phyloP scores from a whole-genome alignment of 106 monocot species.

The Dioscorea zingiberensis region DNA sequence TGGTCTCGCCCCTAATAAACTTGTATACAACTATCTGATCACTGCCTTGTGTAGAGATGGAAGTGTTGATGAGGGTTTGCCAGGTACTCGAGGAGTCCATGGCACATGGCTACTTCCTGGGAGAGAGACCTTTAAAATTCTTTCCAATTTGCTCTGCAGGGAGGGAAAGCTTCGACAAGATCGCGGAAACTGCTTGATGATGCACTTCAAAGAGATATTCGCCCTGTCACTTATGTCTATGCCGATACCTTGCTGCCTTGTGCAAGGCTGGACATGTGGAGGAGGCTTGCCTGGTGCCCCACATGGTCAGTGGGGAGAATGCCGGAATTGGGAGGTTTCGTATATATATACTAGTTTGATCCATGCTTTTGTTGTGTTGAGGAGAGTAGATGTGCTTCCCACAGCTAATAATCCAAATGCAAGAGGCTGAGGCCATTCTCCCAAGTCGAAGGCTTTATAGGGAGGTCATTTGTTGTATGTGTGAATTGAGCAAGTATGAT shows the following conservation, averaged over 20 bases:
- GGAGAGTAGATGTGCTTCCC: slow-evolving; percentile 53
- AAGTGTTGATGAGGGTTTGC: slow-evolving; percentile 40
- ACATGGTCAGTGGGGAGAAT: slow-evolving; percentile 20
- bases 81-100: slow-evolving; percentile 56
- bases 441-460: slow-evolving; percentile 37
- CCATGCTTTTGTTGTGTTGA: slow-evolving; percentile 37
- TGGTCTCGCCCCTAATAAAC: no score
- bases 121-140: slow-evolving; percentile 37
- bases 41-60: no score
- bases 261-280: no score
- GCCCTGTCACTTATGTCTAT: no score
- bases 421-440: slow-evolving; percentile 45
- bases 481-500: slow-evolving; percentile 35
- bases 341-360: slow-evolving; percentile 50
- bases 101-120: slow-evolving; percentile 58
- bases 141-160: slow-evolving; percentile 41
- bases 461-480: slow-evolving; percentile 66
- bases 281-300: slow-evolving; percentile 45
- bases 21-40: no score
- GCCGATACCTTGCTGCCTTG: no score
- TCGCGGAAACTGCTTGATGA: no score
- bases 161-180: no score
- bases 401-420: slow-evolving; percentile 66
- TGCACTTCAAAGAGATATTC: no score
- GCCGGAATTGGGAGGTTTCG: slow-evolving; percentile 29